Conservation (phyloP, 305 asterid species). For the Solanum aculeatissimum region DNA sequence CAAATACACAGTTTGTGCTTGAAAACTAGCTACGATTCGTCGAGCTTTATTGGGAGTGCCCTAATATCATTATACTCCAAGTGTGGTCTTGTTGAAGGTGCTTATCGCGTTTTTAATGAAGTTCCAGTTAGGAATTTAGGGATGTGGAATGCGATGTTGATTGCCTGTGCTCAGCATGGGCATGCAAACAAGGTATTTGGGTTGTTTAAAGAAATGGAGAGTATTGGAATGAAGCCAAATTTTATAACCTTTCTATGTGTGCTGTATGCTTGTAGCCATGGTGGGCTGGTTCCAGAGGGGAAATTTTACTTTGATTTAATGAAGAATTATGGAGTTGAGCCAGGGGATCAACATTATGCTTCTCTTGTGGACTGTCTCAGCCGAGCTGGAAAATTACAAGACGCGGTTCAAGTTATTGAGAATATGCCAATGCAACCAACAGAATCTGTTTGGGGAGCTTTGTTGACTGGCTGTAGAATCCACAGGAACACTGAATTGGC, state of each 20-base stretch:
- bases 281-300: slow-evolving; percentile 56
- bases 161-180: slow-evolving; percentile 67
- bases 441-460: slow-evolving; percentile 73
- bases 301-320: slow-evolving; percentile 43
- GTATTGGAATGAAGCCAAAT: slow-evolving; percentile 41
- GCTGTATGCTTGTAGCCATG: slow-evolving; percentile 72
- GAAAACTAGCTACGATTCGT: slow-evolving; percentile 36
- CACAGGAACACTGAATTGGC: slow-evolving; percentile 57
- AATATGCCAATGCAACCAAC: slow-evolving; percentile 71
- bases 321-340: slow-evolving; percentile 48
- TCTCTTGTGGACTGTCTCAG: slow-evolving; percentile 74
- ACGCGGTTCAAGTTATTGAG: slow-evolving; percentile 41
- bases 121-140: slow-evolving; percentile 44
- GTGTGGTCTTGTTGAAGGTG: slow-evolving; percentile 55
- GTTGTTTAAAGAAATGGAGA: slow-evolving; percentile 38
- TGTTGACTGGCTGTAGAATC: slow-evolving; percentile 61
- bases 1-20: slow-evolving; percentile 62
- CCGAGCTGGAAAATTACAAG: slow-evolving; percentile 62
- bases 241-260: slow-evolving; percentile 55
- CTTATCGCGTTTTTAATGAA: slow-evolving; percentile 48
- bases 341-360: slow-evolving; percentile 65
- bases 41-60: slow-evolving; percentile 63
- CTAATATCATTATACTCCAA: slow-evolving; percentile 64
- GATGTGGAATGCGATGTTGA: slow-evolving; percentile 61
- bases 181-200: slow-evolving; percentile 40